Conservation (phyloP, 768 basidiomycete species). For the Leccinum truebloodii region DNA sequence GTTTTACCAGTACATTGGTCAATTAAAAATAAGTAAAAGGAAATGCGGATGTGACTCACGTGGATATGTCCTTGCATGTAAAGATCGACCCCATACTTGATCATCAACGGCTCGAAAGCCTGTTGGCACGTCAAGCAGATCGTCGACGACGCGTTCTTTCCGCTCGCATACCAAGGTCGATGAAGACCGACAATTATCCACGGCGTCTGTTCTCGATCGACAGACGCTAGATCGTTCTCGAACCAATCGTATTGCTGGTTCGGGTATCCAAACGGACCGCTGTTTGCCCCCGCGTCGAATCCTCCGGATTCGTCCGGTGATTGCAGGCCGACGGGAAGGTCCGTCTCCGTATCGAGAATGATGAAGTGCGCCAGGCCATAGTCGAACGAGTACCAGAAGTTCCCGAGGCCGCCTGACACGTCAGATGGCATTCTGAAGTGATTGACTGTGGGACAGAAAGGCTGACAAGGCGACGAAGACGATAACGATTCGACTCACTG, state of each 20-base stretch:
- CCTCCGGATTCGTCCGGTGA: slow-evolving; percentile 27
- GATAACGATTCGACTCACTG: slow-evolving; percentile 15
- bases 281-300: slow-evolving; percentile 21
- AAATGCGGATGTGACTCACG: slow-evolving; percentile 10
- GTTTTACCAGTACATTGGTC: background rate
- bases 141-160: slow-evolving; percentile 5
- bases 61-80: slow-evolving; percentile 34
- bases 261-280: slow-evolving; percentile 29
- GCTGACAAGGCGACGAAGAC: background rate
- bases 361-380: slow-evolving; percentile 32
- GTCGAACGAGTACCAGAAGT: slow-evolving; percentile 35
- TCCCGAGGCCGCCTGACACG: slow-evolving; percentile 27
- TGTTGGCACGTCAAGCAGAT: slow-evolving; percentile 25
- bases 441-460: slow-evolving; percentile 17
- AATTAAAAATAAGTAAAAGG: background rate
- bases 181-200: slow-evolving; percentile 32
- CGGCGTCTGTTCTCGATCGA: slow-evolving; percentile 27
- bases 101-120: slow-evolving; percentile 32
- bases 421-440: slow-evolving; percentile 31
- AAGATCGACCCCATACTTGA: slow-evolving; percentile 32
- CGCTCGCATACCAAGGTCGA: slow-evolving; percentile 28
- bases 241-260: slow-evolving; percentile 32
- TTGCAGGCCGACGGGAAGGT: slow-evolving; percentile 27
- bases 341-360: slow-evolving; percentile 26
- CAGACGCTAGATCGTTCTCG: slow-evolving; percentile 25